Base-by-base conservation (phyloP, 2,329 filamentous ascomycete genomes). In the Nigrospora osmanthi region DNA sequence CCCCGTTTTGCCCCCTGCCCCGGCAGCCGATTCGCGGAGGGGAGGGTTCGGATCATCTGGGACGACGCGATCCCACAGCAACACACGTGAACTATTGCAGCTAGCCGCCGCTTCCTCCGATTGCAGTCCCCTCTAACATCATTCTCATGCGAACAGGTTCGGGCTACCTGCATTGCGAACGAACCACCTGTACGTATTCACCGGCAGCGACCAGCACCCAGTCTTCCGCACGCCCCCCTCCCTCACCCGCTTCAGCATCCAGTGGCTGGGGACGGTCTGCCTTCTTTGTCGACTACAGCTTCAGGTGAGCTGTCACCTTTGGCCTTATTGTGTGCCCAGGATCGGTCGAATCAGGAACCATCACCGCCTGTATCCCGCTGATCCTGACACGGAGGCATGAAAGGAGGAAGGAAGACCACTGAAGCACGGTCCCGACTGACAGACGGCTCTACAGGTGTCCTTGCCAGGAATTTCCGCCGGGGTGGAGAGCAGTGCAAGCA, bases 91-190 rank as follows among this genome's bases (percentile, higher is more conserved):
- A 59, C 58, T 46, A 45, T 59, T 50, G 23, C 40, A 33, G 40
- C 64, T 62, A 64, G 57, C 57, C 56, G 57, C 57, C 56, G 55
- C 65, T 52, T 58, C 52, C 54, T 59, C 54, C 61, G 58, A 63
- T 63, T 67, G 60, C 61, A 61, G 58, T n/a, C 51, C 48, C 53
- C 49, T 51, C 58, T 57, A 62, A 49, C 61, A 58, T 56, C 53
- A 53, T 50, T 52, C 56, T 58, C 57, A 65, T 68, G 65, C 65
- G 66, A 70, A 70, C 67, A 69, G 63, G 64, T 69, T 68, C 64
- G 60, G 67, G 67, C 57, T 66, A 62, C 58, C 61, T 64, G 66
- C 68, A 69, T 67, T 38, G 60, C 61, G 58, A 64, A 61, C 60
- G 56, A 59, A 57, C 56, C 51, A 54, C 46, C 55, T 58, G 31